A percentile compares a stretch with the other conserved stretches of the same genome.
phyloP scores from a whole-genome alignment of 2,329 filamentous ascomycete species.

The Cyclaneusma minus region DNA sequence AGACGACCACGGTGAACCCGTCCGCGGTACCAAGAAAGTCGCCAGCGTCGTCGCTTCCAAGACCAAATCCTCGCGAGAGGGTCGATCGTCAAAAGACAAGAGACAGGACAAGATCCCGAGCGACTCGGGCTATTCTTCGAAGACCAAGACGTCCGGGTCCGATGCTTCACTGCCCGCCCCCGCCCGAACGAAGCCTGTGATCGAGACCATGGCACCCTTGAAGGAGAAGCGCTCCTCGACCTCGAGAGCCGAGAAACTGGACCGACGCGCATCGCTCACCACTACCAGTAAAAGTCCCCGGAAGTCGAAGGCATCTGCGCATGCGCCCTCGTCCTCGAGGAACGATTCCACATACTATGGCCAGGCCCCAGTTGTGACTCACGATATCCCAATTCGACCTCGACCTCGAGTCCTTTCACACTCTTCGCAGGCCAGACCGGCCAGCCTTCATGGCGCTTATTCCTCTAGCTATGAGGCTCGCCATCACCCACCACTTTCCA shows the following conservation, averaged over 20 bases:
- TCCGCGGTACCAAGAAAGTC: constrained; percentile 10
- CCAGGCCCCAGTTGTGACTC: constrained; percentile 3
- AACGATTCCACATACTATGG: constrained; percentile 14
- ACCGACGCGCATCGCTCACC: constrained; percentile 12
- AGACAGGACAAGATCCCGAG: constrained; percentile 2
- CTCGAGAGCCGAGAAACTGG: constrained; percentile 4
- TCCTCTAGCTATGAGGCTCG: constrained; percentile 2
- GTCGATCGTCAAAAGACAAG: constrained; percentile 4
- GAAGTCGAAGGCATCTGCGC: constrained; percentile 8
- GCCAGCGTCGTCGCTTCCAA: constrained; percentile 8
- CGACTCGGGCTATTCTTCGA: constrained; percentile 5
- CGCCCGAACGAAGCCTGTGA: background rate
- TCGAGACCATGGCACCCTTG: constrained; percentile 1
- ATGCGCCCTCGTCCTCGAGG: constrained; percentile 8
- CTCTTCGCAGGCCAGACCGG: constrained; percentile 8
- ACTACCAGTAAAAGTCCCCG: constrained; percentile 9
- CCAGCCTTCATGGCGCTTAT: constrained; percentile 10
- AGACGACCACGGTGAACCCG: constrained; percentile 9
- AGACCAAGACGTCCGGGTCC: constrained; percentile 2
- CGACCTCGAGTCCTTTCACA: constrained; percentile 12
- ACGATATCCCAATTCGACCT: constrained; percentile 9
- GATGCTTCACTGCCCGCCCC: background rate
- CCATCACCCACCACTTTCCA: constrained; percentile 11
- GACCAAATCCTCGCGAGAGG: constrained; percentile 7
- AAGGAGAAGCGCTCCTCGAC: background rate